Evolutionary conservation across 495 filamentous ascomycete genomes (phyloP).

Genomic region (Melanomma pulvis-pyrius): DNA sequence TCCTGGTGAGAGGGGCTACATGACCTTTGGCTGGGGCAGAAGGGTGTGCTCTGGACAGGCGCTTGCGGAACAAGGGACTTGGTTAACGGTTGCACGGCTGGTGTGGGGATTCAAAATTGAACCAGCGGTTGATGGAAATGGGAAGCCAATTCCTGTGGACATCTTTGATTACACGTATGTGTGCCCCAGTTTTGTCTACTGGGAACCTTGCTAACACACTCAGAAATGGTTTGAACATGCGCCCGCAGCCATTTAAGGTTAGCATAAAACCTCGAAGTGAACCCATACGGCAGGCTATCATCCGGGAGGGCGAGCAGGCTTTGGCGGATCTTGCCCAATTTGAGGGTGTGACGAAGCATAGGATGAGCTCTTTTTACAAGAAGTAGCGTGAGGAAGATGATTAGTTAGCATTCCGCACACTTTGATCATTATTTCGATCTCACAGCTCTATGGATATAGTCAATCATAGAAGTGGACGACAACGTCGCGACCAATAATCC

Average conservation of each 20-base stretch:
- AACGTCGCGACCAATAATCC: too few species aligned
- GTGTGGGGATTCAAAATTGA: conserved; percentile 47
- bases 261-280: conserved; percentile 48
- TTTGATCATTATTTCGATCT: not conserved
- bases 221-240: conserved; percentile 50
- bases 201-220: not conserved
- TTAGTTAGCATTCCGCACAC: not conserved
- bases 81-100: conserved; percentile 43
- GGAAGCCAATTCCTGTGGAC: conserved; percentile 55
- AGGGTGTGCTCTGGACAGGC: conserved; percentile 47
- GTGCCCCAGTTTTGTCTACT: not conserved
- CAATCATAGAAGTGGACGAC: too few species aligned
- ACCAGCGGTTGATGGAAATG: conserved; percentile 52
- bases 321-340: conserved; percentile 56
- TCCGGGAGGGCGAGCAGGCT: conserved; percentile 59
- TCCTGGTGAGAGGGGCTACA: conserved; percentile 62
- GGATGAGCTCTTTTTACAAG: conserved; percentile 47
- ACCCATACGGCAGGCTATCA: conserved; percentile 55
- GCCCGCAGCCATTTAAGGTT: conserved; percentile 47
- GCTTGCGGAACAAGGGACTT: conserved; percentile 50
- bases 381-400: not conserved
- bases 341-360: conserved; percentile 62
- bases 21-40: conserved; percentile 62
- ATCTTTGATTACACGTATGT: conserved; percentile 52
- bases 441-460: not conserved